Evolutionary conservation across 1,139 yeast species (phyloP), one percentile per base, ranked within the genome.

Genomic region (Pichia sorboxylosa): DNA sequence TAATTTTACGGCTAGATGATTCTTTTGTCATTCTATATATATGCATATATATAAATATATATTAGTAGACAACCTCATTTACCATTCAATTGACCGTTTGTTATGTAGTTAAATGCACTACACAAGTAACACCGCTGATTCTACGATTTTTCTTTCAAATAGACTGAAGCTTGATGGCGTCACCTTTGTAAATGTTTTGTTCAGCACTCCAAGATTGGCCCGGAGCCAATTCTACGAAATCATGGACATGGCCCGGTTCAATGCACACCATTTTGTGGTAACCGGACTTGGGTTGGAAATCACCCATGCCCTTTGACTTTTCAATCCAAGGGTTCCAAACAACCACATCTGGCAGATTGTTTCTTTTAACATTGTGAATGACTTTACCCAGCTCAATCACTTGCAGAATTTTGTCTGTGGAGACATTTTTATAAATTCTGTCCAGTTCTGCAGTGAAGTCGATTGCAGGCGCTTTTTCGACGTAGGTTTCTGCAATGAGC

Each of bases 271-370:
- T 87, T 31, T 76, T 64, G 45, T 75, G 66, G 61, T 66, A 90
- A 4, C 95, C 97, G 33, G 61, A 55, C 52, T 82, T 84, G 33
- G 98, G 98, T 46, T 66, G 69, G 52, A 87, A 90, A 57, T 90
- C 98, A 24, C 64, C 76, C 87, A 90, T 81, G 2, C 79, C 78
- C 19, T 60, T 64, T 16, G 92, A 73, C 54, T 81, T 82, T 34
- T 78, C 70, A 45, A 70, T 64, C 98, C 97, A 90, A 17, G 98
- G 98, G 55, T 90, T 90, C 98, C 98, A 90, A 34, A 90, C 96
- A 31, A 90, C 97, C 16, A 84, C 71, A 52, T 90, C 97, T 3
- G 81, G 85, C 43, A 87, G 63, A 46, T 77, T 75, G 19, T 58
- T 58, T 50, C 94, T 68, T 37, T 69, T 60, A 24, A 85, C 59